Evolutionary conservation across 176 grass and related monocot species (phyloP).

Genomic region (Cymbopogon citratus): DNA sequence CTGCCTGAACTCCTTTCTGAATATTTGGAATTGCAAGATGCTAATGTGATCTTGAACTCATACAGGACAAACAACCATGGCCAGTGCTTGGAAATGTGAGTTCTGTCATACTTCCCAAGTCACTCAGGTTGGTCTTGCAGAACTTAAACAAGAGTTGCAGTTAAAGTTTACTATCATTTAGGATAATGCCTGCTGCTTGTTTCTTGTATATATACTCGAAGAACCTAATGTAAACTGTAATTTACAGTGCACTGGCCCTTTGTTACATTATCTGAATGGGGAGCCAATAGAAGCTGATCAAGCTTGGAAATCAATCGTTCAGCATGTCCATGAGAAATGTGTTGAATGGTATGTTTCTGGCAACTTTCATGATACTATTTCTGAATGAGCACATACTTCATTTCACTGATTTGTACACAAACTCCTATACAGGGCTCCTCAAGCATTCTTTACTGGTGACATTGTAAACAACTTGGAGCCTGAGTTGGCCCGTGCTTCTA

Average conservation of each 20-base stretch:
- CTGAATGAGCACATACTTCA: not conserved
- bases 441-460: constrained; percentile 79
- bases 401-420: not conserved
- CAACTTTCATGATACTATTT: not conserved
- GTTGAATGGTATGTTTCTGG: constrained; percentile 74
- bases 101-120: constrained; percentile 67
- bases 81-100: constrained; percentile 41
- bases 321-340: constrained; percentile 91
- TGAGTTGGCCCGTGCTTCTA: constrained; percentile 71
- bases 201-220: not conserved
- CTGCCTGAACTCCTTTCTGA: not conserved
- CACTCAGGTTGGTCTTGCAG: constrained; percentile 40
- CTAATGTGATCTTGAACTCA: not conserved
- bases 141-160: constrained; percentile 11
- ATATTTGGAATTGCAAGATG: not conserved
- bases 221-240: constrained; percentile 16
- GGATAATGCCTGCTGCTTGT: not conserved
- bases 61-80: constrained; percentile 34
- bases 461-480: constrained; percentile 64
- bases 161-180: not conserved
- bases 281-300: constrained; percentile 43
- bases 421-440: constrained; percentile 62
- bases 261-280: constrained; percentile 64
- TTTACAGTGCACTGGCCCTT: constrained; percentile 63
- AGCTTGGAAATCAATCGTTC: constrained; percentile 63